Evolutionary conservation across 768 basidiomycete genomes (phyloP).

Genomic region (Boletus subparvulus): DNA sequence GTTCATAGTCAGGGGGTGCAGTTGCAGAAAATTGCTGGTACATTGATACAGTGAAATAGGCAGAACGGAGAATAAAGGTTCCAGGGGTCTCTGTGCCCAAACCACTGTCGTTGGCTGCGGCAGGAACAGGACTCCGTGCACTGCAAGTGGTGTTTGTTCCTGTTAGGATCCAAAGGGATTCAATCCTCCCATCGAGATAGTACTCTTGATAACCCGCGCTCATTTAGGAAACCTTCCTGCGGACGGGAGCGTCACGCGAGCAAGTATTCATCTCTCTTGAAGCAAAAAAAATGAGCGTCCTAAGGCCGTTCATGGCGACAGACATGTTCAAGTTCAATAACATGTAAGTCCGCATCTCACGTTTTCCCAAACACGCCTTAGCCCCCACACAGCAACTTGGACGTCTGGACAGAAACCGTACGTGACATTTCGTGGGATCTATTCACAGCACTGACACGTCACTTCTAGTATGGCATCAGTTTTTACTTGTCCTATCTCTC

Average conservation of each 20-base stretch:
- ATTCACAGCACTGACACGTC: conserved; percentile 1
- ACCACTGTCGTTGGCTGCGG: conserved; percentile 1
- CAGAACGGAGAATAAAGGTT: conserved; percentile 20
- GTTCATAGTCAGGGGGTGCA: conserved; percentile 35
- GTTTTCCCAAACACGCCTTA: conserved; percentile 3
- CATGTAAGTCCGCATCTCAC: conserved; percentile 49
- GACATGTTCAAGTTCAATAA: conserved; percentile 95
- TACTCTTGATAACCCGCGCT: neutral
- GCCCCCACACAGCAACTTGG: conserved; percentile 67
- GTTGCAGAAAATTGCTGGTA: conserved; percentile 37
- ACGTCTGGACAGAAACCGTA: conserved; percentile 97
- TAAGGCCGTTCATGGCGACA: conserved; percentile 81
- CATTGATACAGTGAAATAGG: conserved; percentile 31
- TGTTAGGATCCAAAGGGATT: conserved; percentile 30
- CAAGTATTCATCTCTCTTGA: neutral
- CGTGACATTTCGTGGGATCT: conserved; percentile 24
- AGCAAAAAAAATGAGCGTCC: conserved; percentile 67
- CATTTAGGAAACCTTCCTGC: neutral
- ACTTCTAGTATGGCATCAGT: conserved; percentile 70
- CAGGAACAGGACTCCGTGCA: conserved; percentile 27
- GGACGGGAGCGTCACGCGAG: neutral
- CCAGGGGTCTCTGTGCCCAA: conserved; percentile 28
- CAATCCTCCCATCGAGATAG: neutral
- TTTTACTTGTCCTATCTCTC: conserved; percentile 90
- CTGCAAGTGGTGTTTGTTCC: conserved; percentile 23